Conservation (phyloP, 1,139 yeast genomes). For the Zygotorulaspora mrakii region DNA sequence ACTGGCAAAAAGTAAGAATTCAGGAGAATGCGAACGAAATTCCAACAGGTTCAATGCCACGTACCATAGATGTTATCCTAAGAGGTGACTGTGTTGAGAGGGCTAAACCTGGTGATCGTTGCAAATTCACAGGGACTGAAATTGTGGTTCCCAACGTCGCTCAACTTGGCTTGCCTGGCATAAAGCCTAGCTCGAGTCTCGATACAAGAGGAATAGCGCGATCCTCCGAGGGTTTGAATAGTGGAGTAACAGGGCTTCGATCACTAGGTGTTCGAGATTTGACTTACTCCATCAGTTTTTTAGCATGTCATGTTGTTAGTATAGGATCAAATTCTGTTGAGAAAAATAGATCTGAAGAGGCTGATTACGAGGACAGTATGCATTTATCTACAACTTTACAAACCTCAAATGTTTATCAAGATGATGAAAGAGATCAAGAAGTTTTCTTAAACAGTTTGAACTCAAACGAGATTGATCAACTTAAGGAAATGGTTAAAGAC, state of each 20-base stretch:
- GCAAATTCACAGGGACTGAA: slow-evolving; percentile 92
- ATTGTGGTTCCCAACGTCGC: slow-evolving; percentile 94
- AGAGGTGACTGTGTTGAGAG: slow-evolving; percentile 95
- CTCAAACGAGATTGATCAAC: slow-evolving; percentile 76
- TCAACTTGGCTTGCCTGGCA: slow-evolving; percentile 95
- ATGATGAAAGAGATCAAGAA: slow-evolving; percentile 63
- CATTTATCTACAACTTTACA: slow-evolving; percentile 27
- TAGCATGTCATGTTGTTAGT: slow-evolving; percentile 77
- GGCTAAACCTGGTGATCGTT: slow-evolving; percentile 97
- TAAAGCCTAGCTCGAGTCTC: slow-evolving; percentile 78
- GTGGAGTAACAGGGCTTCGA: slow-evolving; percentile 83
- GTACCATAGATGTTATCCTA: slow-evolving; percentile 87
- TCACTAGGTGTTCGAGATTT: slow-evolving; percentile 90
- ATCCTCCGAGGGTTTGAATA: slow-evolving; percentile 65
- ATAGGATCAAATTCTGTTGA: slow-evolving; percentile 30
- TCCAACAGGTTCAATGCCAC: slow-evolving; percentile 98
- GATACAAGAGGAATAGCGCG: slow-evolving; percentile 60
- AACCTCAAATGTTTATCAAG: slow-evolving; percentile 29
- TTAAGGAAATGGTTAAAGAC: slow-evolving; percentile 88
- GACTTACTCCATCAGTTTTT: slow-evolving; percentile 85
- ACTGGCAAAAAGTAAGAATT: slow-evolving; percentile 95
- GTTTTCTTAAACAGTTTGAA: slow-evolving; percentile 74
- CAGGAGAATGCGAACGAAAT: slow-evolving; percentile 95
- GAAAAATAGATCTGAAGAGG: slow-evolving; percentile 11
- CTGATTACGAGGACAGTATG: slow-evolving; percentile 30